These are phyloP conservation scores for Hanseniaspora occidentalis DNA, from an alignment of 805 yeast genomes.

Conservation along the genomic window DNA sequence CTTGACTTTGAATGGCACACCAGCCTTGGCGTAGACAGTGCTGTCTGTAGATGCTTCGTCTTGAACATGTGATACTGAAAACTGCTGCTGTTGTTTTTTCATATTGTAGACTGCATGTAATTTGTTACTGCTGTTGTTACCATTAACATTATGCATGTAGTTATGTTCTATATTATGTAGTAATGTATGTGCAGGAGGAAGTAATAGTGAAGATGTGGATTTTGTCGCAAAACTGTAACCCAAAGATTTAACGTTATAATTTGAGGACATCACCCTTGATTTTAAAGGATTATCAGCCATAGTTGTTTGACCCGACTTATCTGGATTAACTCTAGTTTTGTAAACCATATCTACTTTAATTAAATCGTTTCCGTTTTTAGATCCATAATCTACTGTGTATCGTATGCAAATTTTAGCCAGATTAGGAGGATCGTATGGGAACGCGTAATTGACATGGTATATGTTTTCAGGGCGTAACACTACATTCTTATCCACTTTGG, in stretches of 20 bases:
- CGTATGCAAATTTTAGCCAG: background rate
- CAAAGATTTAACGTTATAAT: conserved; percentile 17
- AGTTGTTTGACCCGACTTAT: conserved; percentile 17
- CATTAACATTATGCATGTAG: conserved; percentile 20
- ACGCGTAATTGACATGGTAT: background rate
- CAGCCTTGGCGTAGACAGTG: background rate
- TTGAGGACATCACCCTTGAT: conserved; percentile 11
- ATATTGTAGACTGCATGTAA: too few relatives aligned
- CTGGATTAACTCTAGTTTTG: conserved; percentile 10
- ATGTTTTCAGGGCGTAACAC: conserved; percentile 1
- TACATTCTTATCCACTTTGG: conserved; percentile 8
- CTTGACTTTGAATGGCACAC: background rate
- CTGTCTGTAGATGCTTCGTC: background rate
- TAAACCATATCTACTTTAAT: conserved; percentile 13
- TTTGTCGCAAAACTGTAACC: conserved; percentile 14
- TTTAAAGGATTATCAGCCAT: conserved; percentile 14
- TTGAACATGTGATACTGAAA: background rate
- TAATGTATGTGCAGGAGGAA: conserved; percentile 18
- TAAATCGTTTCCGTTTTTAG: conserved; percentile 1
- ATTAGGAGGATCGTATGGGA: background rate
- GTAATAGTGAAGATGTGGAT: conserved; percentile 5
- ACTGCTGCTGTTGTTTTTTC: conserved; percentile 22
- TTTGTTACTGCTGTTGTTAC: conserved; percentile 15
- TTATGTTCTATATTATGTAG: conserved; percentile 12
- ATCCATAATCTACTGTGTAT: background rate